Evolutionary conservation across 1,139 yeast species (phyloP).

Genomic region (Scheffersomyces segobiensis): DNA sequence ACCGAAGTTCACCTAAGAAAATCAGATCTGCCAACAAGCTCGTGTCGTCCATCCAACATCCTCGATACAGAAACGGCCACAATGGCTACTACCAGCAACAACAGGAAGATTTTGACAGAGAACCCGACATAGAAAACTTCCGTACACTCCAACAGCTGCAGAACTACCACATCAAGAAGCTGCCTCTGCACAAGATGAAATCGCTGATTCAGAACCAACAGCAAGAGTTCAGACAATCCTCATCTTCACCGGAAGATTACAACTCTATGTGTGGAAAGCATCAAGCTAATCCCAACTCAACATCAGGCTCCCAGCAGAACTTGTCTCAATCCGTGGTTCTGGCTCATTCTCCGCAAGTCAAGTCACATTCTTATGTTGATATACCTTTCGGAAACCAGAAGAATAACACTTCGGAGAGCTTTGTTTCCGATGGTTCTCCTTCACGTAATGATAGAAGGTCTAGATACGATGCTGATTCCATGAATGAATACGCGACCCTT

Average conservation of each 20-base stretch:
- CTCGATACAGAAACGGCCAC: conserved; percentile 18
- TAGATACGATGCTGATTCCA: conserved; percentile 12
- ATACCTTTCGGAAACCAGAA: conserved; percentile 8
- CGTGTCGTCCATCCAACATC: conserved; percentile 20
- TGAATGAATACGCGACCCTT: conserved; percentile 28
- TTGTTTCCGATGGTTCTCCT: conserved; percentile 28
- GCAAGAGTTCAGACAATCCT: conserved; percentile 2
- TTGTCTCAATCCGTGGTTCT: conserved; percentile 14
- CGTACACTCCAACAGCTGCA: conserved; percentile 35
- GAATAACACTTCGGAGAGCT: conserved; percentile 28
- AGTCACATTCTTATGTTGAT: conserved; percentile 17
- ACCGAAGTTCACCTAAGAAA: conserved; percentile 16
- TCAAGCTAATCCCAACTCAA: conserved; percentile 5
- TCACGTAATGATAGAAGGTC: conserved; percentile 7
- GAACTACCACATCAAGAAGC: conserved; percentile 27
- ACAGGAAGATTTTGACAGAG: conserved; percentile 23
- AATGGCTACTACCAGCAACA: conserved; percentile 7
- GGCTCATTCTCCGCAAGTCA: conserved; percentile 2
- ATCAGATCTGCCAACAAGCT: conserved; percentile 18
- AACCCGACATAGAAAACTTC: conserved; percentile 34
- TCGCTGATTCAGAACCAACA: conserved; percentile 16
- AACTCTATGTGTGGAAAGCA: neutral
- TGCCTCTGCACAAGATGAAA: conserved; percentile 16
- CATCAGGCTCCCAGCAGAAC: conserved; percentile 11
- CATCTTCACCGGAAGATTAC: neutral